Evolutionary conservation across 306 rosid genomes (phyloP).

Genomic region (Dryas alaskensis): DNA sequence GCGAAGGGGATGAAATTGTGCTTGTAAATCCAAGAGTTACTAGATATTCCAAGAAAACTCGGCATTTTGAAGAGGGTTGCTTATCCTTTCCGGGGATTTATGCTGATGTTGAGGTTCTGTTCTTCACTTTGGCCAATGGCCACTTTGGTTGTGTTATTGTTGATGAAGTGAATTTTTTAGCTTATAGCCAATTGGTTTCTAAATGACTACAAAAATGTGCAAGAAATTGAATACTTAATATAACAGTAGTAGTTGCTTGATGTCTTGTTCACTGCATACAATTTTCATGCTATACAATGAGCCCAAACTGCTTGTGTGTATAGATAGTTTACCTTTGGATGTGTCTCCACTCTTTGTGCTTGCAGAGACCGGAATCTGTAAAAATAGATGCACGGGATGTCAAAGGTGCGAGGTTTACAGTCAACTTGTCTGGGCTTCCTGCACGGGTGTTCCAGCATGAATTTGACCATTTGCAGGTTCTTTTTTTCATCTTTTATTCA

Average conservation of each 20-base stretch:
- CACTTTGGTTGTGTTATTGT: too few relatives aligned
- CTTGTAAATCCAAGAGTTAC: constrained; percentile 83
- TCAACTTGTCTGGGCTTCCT: constrained; percentile 73
- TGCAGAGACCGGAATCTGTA: constrained; percentile 84
- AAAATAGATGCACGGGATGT: constrained; percentile 76
- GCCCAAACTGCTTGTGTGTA: not conserved
- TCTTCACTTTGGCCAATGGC: not conserved
- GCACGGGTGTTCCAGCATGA: constrained; percentile 96
- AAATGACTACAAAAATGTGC: not conserved
- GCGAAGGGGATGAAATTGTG: constrained; percentile 90
- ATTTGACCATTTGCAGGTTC: constrained; percentile 86
- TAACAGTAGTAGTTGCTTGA: not conserved
- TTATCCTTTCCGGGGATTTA: constrained; percentile 74
- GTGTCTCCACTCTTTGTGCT: constrained; percentile 17
- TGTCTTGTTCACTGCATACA: not conserved
- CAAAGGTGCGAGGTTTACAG: constrained; percentile 58
- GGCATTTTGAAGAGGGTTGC: constrained; percentile 75
- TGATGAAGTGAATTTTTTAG: not conserved
- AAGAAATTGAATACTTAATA: not conserved
- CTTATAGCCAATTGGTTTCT: not conserved
- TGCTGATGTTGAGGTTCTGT: constrained; percentile 65
- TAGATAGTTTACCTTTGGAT: constrained; percentile 9
- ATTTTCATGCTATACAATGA: not conserved
- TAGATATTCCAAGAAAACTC: constrained; percentile 65
- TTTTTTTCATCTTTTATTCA: constrained; percentile 20